Conservation (phyloP, 441 rosid species). For the Eugenia klotzschiana region DNA sequence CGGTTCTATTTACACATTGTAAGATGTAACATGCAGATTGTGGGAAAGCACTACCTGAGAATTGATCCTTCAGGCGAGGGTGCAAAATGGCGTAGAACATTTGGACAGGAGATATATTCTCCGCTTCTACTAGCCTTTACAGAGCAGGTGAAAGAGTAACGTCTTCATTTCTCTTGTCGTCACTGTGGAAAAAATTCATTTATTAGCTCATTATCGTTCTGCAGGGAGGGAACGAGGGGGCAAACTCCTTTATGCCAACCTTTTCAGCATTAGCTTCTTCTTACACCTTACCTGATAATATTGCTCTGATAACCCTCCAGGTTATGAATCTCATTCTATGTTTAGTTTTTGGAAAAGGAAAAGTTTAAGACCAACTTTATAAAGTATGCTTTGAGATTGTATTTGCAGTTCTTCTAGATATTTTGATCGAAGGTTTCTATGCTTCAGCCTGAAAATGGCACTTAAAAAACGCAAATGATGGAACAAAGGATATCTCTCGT, state of each 20-base stretch:
- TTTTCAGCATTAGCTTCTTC: constrained; percentile 49
- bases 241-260: constrained; percentile 27
- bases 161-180: not conserved
- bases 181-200: not conserved
- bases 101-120: constrained; percentile 59
- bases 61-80: constrained; percentile 54
- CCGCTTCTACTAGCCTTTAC: constrained; percentile 60
- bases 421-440: not conserved
- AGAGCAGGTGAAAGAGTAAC: constrained; percentile 34
- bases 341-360: not conserved
- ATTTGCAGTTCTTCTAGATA: not conserved
- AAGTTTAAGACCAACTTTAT: not conserved
- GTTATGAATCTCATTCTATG: constrained; percentile 3
- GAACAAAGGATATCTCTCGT: not conserved
- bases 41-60: constrained; percentile 45
- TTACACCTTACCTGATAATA: constrained; percentile 39
- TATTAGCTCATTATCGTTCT: not conserved
- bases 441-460: not conserved
- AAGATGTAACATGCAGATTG: constrained; percentile 20
- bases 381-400: not conserved
- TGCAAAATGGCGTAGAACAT: constrained; percentile 53
- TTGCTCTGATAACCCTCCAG: constrained; percentile 59
- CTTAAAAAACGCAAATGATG: not conserved
- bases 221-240: constrained; percentile 44
- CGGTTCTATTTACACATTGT: not conserved